Base-by-base conservation (phyloP, 495 filamentous ascomycete genomes). In the Apiosordaria backusii region DNA sequence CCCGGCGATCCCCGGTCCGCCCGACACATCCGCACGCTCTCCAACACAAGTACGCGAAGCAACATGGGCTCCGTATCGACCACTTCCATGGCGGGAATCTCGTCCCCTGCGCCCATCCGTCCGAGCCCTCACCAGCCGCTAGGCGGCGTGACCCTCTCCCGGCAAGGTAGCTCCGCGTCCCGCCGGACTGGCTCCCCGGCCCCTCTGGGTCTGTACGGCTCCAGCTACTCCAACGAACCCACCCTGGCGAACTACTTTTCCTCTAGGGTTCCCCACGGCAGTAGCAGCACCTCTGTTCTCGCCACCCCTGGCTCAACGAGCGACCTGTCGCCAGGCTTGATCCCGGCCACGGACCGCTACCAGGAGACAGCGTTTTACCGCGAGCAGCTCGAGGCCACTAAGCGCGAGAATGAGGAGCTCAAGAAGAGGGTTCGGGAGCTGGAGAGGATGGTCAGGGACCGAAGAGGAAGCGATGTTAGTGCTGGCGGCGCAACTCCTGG, bases 341-440 rank as follows among this genome's bases (percentile, higher is more conserved):
- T 86, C 21, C 82, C 79, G n/a, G 81, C 78, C 23, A 84, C 83
- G n/a, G 70, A 80, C 63, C 78, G 90, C 4, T 90, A 89, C 72
- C 90, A 94, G 70, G 92, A 96, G 74, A 83, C 85, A 2, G 82
- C 85, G 0, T 82, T 85, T 61, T 88, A 91, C 64, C 84, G 87
- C 52, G 80, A 82, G 58, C 92, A 96, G 72, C 71, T 95, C 15
- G 92, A 96, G 57, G 77, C 77, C 5, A 85, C 89, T 50, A 92
- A 90, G 76, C 79, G 83, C 10, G 93, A 97, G 78, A 97, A 97
- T 71, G 92, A 96, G 63, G 74, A 80, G 50, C 80, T 97, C 55
- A 88, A 88, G 70, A 80, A 83, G 60, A 84, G 91, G 22, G 86
- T 97, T 23, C 83, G 88, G 59, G 91, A 93, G 66, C 77, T 96